Percentiles rank a stretch among this genome's conserved stretches.
phyloP scores from a whole-genome alignment of 331 rosid genomes.

The Rosa hybrid region DNA sequence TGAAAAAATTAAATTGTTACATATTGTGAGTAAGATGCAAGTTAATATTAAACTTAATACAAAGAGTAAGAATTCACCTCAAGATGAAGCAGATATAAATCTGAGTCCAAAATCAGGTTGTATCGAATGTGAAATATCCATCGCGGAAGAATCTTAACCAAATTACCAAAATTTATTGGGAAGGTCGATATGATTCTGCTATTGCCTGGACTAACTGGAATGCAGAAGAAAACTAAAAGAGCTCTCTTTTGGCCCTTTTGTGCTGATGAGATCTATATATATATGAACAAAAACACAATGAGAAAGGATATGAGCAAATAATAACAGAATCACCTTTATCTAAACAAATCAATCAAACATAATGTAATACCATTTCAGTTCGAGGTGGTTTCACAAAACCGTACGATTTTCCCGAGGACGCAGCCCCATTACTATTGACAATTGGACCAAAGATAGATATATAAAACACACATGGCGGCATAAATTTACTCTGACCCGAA shows the following conservation, averaged over 20 bases:
- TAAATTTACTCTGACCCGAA: constrained; percentile 42
- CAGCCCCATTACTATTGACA: constrained; percentile 34
- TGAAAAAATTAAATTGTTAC: not conserved
- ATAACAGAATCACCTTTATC: not conserved
- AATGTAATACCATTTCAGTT: constrained; percentile 43
- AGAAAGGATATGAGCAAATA: not conserved
- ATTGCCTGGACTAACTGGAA: constrained; percentile 92
- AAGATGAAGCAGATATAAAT: constrained; percentile 82
- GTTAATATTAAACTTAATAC: not conserved
- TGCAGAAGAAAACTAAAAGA: constrained; percentile 56
- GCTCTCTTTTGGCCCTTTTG: constrained; percentile 16
- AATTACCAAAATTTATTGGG: constrained; percentile 73
- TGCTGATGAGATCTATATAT: constrained; percentile 44
- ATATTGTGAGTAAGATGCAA: not conserved
- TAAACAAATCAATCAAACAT: not conserved
- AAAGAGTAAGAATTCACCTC: constrained; percentile 59
- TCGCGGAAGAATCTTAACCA: constrained; percentile 68
- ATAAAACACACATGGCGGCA: constrained; percentile 61
- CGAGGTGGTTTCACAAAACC: constrained; percentile 24
- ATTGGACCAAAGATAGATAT: constrained; percentile 24
- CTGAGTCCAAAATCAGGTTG: constrained; percentile 86
- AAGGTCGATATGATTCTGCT: constrained; percentile 83
- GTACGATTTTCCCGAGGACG: not conserved
- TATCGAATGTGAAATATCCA: constrained; percentile 76
- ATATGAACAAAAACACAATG: constrained; percentile 60